These are phyloP conservation scores for Desmodesmus armatus DNA, from an alignment of 139 green algal species.

Conservation along the genomic window DNA sequence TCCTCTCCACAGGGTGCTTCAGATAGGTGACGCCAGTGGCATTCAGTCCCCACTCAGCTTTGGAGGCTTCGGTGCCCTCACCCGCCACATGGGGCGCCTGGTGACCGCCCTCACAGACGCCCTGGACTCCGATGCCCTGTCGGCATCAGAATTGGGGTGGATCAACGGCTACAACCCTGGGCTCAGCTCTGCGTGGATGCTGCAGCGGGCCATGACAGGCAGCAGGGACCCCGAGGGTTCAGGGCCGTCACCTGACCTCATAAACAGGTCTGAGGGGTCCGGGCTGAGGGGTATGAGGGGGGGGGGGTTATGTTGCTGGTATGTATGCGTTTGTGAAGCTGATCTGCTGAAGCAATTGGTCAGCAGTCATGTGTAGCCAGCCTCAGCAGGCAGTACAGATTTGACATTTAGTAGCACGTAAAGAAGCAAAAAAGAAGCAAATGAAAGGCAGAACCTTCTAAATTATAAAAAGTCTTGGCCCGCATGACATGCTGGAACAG, in stretches of 20 bases:
- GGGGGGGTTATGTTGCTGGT: no score
- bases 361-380: no score
- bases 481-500: no score
- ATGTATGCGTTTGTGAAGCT: no score
- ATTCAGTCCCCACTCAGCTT: conserved; percentile 97
- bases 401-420: no score
- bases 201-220: conserved; percentile 92
- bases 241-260: conserved; percentile 64
- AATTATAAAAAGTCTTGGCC: neutral
- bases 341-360: no score
- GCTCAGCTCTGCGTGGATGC: conserved; percentile 83
- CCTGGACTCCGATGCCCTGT: conserved; percentile 49
- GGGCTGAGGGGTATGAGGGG: no score
- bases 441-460: no score
- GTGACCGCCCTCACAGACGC: conserved; percentile 68
- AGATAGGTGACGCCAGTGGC: conserved; percentile 86
- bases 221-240: conserved; percentile 34
- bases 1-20: conserved; percentile 69
- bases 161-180: conserved; percentile 41
- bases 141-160: neutral
- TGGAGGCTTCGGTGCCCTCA: conserved; percentile 94
- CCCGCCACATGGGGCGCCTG: conserved; percentile 76
- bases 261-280: conserved; percentile 68
- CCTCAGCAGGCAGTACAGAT: no score
- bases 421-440: no score